A percentile compares a stretch with the other conserved stretches of the same genome.
Evolutionary conservation across 805 yeast species (phyloP).

Genomic region (Allodekkera sacchari): DNA sequence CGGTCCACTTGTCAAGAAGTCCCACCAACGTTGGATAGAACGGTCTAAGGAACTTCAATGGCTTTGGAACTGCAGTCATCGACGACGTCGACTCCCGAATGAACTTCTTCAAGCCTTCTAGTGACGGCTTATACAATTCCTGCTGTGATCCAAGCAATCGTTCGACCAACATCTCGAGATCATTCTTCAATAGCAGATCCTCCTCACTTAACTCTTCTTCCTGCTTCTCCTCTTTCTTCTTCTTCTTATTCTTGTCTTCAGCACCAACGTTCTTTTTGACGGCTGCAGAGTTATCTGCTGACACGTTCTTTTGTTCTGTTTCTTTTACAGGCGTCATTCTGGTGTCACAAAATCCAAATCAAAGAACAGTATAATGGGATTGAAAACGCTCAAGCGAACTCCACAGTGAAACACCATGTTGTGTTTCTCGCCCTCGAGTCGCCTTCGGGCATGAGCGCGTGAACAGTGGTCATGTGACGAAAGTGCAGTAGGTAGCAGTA

Average conservation of each 20-base stretch:
- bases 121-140: conserved; percentile 48
- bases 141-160: conserved; percentile 51
- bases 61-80: conserved; percentile 99
- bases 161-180: conserved; percentile 81
- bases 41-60: conserved; percentile 89
- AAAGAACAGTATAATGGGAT: conserved; percentile 4
- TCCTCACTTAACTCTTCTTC: conserved; percentile 92
- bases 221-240: conserved; percentile 9
- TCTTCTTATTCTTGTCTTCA: conserved; percentile 9
- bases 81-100: conserved; percentile 93
- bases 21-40: conserved; percentile 63
- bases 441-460: too few relatives aligned
- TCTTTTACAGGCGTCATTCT: conserved; percentile 19
- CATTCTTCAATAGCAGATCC: conserved; percentile 79
- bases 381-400: too few relatives aligned
- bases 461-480: too few relatives aligned
- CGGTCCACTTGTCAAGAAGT: conserved; percentile 61
- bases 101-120: conserved; percentile 61
- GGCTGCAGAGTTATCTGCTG: conserved; percentile 5
- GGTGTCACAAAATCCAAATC: neutral
- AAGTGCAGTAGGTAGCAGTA: too few relatives aligned
- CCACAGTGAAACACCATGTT: too few relatives aligned
- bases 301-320: conserved; percentile 8
- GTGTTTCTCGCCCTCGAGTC: too few relatives aligned
- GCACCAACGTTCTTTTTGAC: too few relatives aligned